A percentile compares a stretch with the other conserved stretches of the same genome.
These are phyloP conservation scores for Heritiera fomes DNA, from an alignment of 345 rosid genomes.

Conservation along the genomic window DNA sequence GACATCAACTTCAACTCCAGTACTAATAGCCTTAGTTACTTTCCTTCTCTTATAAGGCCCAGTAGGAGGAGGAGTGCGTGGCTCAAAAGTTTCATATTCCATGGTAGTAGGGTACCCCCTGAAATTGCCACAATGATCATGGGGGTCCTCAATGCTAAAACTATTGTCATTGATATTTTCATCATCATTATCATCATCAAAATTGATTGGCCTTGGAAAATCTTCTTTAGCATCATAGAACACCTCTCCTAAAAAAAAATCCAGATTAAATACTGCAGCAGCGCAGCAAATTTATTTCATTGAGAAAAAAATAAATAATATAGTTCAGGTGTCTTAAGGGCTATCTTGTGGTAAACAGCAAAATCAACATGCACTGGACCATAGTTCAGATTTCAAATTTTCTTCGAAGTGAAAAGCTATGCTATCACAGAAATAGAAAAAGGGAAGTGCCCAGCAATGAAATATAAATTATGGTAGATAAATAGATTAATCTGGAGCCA, in stretches of 20 bases:
- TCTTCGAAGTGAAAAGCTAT: background rate
- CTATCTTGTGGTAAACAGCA: background rate
- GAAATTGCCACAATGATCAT: constrained; percentile 38
- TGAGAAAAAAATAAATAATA: background rate
- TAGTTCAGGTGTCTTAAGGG: background rate
- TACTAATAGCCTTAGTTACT: constrained; percentile 43
- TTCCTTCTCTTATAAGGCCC: constrained; percentile 82
- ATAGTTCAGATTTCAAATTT: background rate
- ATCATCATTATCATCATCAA: constrained; percentile 44
- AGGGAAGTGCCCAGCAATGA: background rate
- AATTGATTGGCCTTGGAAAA: constrained; percentile 35
- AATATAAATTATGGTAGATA: background rate
- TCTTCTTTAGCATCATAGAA: constrained; percentile 80
- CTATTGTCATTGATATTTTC: constrained; percentile 31
- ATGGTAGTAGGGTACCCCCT: constrained; percentile 31
- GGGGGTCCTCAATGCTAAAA: constrained; percentile 38
- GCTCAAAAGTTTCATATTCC: constrained; percentile 37
- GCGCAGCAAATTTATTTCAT: constrained; percentile 18
- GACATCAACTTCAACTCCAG: constrained; percentile 58
- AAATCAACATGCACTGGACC: background rate
- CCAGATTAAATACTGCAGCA: background rate
- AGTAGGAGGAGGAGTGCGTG: constrained; percentile 71
- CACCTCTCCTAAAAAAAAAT: constrained; percentile 61
- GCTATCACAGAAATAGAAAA: background rate
- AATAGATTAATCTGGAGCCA: background rate